Conservation (phyloP, 75 land plant genomes). For the Pseudotsuga menziesii region DNA sequence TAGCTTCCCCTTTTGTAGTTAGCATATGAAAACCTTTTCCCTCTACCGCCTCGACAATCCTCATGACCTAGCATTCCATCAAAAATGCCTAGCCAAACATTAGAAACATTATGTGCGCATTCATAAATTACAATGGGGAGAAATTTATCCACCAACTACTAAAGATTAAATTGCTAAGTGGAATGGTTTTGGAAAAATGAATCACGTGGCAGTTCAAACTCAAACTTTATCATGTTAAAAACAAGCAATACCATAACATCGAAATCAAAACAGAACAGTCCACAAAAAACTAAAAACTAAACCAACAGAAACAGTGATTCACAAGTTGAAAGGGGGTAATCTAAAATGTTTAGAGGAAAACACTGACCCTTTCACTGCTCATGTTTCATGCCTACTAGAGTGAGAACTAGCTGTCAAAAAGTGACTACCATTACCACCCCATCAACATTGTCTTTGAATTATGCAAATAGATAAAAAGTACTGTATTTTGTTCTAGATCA, state of each 20-base stretch:
- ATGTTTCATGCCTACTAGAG: neutral
- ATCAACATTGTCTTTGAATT: neutral
- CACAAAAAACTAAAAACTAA: neutral
- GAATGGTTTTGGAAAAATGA: neutral
- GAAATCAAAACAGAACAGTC: neutral
- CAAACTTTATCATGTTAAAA: neutral
- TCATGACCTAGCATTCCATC: conserved; percentile 57
- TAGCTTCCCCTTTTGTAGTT: conserved; percentile 79
- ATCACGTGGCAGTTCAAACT: neutral
- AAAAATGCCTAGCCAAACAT: neutral
- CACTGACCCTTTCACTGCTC: neutral
- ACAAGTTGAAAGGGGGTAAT: neutral
- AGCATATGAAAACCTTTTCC: conserved; percentile 81
- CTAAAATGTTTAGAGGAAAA: neutral
- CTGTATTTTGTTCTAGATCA: neutral
- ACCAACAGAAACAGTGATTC: neutral
- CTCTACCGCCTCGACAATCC: conserved; percentile 92
- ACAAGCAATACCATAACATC: neutral
- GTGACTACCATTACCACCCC: neutral
- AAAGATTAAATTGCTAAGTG: neutral
- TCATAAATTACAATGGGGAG: neutral
- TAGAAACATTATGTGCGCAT: neutral
- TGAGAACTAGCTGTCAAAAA: neutral
- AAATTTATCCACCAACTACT: neutral
- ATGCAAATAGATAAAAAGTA: neutral